Conservation (phyloP, 1,139 yeast species). For the Wickerhamomyces sp. region DNA sequence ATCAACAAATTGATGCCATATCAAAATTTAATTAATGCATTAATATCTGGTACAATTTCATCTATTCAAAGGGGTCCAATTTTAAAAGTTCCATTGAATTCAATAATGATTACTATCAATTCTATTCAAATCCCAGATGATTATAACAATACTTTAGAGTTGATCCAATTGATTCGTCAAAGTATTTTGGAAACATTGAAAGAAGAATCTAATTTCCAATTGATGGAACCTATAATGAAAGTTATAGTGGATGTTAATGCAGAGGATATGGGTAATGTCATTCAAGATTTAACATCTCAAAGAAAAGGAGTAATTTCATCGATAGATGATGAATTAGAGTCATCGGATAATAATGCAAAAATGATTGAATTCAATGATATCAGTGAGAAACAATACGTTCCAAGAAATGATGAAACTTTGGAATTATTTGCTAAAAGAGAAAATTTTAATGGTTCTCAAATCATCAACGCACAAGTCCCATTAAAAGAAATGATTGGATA, state of each 20-base stretch:
- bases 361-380: slow-evolving; percentile 46
- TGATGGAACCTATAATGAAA: slow-evolving; percentile 86
- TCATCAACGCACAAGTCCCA: slow-evolving; percentile 75
- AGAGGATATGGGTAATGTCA: slow-evolving; percentile 74
- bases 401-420: slow-evolving; percentile 45
- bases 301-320: slow-evolving; percentile 65
- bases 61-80: slow-evolving; percentile 63
- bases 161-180: slow-evolving; percentile 41
- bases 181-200: slow-evolving; percentile 37
- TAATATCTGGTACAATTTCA: slow-evolving; percentile 60
- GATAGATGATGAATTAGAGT: slow-evolving; percentile 52
- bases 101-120: slow-evolving; percentile 48
- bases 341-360: slow-evolving; percentile 30
- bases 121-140: slow-evolving; percentile 55
- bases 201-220: slow-evolving; percentile 33
- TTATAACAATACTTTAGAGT: slow-evolving; percentile 32
- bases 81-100: slow-evolving; percentile 57
- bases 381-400: slow-evolving; percentile 50
- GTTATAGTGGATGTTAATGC: slow-evolving; percentile 66
- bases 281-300: slow-evolving; percentile 71
- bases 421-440: slow-evolving; percentile 20
- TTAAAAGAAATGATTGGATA: slow-evolving; percentile 89
- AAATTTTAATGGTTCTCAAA: slow-evolving; percentile 38
- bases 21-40: slow-evolving; percentile 45
- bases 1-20: slow-evolving; percentile 40